Percentiles rank a stretch among this genome's conserved stretches.
Conservation (phyloP, 2,329 filamentous ascomycete species). For the Stenocarpella maydis region DNA sequence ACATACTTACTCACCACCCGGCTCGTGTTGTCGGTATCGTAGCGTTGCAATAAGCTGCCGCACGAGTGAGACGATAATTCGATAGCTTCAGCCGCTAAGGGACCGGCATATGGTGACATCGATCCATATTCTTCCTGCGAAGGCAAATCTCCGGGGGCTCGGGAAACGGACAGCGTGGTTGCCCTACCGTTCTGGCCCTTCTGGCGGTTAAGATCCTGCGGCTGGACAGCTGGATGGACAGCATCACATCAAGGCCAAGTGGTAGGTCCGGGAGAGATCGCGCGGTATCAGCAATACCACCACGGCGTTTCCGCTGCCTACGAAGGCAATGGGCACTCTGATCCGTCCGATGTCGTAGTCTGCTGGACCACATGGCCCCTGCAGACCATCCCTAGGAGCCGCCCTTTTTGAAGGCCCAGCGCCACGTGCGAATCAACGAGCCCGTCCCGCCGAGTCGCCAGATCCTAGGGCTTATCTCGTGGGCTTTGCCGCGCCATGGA, state of each 20-base stretch:
- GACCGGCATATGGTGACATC: constrained; percentile 26
- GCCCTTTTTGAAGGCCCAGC: constrained; percentile 8
- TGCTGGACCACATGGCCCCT: constrained; percentile 27
- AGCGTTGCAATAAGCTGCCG: constrained; percentile 29
- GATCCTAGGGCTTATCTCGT: constrained; percentile 28
- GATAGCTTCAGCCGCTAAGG: constrained; percentile 32
- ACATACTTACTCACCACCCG: constrained; percentile 14
- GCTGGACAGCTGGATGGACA: constrained; percentile 25
- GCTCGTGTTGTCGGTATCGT: constrained; percentile 23
- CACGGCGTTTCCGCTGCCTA: background rate
- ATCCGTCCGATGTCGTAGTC: constrained; percentile 12
- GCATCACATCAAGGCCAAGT: constrained; percentile 14
- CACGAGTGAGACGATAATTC: constrained; percentile 31
- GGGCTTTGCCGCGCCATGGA: constrained; percentile 24
- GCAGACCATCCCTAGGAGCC: constrained; percentile 17
- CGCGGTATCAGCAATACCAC: constrained; percentile 16
- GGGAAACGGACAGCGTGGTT: constrained; percentile 24
- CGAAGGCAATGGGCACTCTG: background rate
- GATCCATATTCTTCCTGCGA: constrained; percentile 17
- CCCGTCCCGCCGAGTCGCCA: constrained; percentile 17
- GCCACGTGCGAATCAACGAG: constrained; percentile 33
- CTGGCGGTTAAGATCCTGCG: constrained; percentile 23
- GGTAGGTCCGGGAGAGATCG: background rate
- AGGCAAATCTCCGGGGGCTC: constrained; percentile 12
- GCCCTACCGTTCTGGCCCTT: constrained; percentile 24